These are phyloP conservation scores for Pyrenula aspistea DNA, from an alignment of 495 filamentous ascomycete genomes.

Conservation along the genomic window DNA sequence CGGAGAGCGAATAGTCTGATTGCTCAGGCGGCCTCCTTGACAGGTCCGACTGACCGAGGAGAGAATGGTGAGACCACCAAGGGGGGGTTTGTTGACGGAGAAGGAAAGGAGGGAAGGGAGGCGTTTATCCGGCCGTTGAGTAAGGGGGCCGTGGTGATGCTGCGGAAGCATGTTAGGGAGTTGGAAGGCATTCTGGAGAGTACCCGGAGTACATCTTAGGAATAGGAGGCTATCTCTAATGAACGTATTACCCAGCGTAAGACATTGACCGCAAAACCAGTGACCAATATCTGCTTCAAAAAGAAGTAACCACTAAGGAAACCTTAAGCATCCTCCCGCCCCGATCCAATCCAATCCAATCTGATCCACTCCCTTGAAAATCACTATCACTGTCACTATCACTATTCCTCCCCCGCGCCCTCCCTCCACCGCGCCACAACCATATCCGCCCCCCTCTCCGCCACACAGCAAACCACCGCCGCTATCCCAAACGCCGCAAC, in stretches of 20 bases:
- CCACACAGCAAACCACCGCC: constrained; percentile 1
- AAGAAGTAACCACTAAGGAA: too few species aligned
- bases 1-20: constrained; percentile 7
- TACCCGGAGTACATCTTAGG: too few species aligned
- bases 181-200: constrained; percentile 6
- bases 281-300: too few species aligned
- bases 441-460: background rate
- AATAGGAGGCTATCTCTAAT: too few species aligned
- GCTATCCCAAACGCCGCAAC: constrained; percentile 9
- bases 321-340: too few species aligned
- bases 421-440: background rate
- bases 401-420: too few species aligned
- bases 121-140: constrained; percentile 9
- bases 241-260: too few species aligned
- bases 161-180: constrained; percentile 13
- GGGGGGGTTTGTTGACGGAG: constrained; percentile 8
- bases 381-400: too few species aligned
- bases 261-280: too few species aligned
- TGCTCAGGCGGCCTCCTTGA: background rate
- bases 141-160: constrained; percentile 21
- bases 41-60: constrained; percentile 8
- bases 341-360: too few species aligned
- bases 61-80: constrained; percentile 16
- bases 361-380: too few species aligned
- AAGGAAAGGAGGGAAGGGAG: constrained; percentile 2